Percentiles rank a stretch among this genome's conserved stretches.
Conservation (phyloP, 2,329 filamentous ascomycete species). For the Coccinonectria pachysandricola region DNA sequence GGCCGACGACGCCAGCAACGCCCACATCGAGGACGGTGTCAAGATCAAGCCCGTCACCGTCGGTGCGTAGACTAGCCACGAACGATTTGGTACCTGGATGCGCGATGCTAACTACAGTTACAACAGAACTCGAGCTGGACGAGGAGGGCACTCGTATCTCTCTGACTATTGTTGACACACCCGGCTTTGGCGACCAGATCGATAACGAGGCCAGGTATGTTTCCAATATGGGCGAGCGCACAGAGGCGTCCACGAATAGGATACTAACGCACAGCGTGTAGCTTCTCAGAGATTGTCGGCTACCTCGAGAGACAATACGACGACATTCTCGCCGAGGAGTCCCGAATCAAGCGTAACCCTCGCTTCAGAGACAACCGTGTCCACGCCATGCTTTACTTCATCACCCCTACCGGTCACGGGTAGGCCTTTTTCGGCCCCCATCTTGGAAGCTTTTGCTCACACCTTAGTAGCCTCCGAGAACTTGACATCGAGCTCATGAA, state of each 20-base stretch:
- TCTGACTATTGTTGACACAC: slow-evolving; percentile 95
- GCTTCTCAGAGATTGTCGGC: slow-evolving; percentile 94
- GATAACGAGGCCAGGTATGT: slow-evolving; percentile 93
- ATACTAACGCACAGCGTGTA: slow-evolving; percentile 25
- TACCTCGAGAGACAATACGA: slow-evolving; percentile 99
- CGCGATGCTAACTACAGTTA: slow-evolving; percentile 9
- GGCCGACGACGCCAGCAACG: slow-evolving; percentile 76
- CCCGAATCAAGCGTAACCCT: slow-evolving; percentile 99
- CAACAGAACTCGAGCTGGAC: slow-evolving; percentile 79
- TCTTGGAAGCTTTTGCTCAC: neutral
- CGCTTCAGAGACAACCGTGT: slow-evolving; percentile 99
- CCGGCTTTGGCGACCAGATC: slow-evolving; percentile 96
- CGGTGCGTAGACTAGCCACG: slow-evolving; percentile 50
- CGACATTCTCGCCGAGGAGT: slow-evolving; percentile 97
- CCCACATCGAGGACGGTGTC: slow-evolving; percentile 91
- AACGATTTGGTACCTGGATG: no score
- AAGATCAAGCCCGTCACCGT: slow-evolving; percentile 98
- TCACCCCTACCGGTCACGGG: slow-evolving; percentile 95
- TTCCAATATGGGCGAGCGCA: no score
- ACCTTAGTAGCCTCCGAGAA: slow-evolving; percentile 67
- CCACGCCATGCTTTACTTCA: slow-evolving; percentile 97
- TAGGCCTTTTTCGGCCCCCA: slow-evolving; percentile 30
- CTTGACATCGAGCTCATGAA: slow-evolving; percentile 99
- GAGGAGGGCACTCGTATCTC: slow-evolving; percentile 98
- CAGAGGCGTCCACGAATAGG: slow-evolving; percentile 1